phyloP scores from a whole-genome alignment of 768 basidiomycete species.

The Russula virescens region DNA sequence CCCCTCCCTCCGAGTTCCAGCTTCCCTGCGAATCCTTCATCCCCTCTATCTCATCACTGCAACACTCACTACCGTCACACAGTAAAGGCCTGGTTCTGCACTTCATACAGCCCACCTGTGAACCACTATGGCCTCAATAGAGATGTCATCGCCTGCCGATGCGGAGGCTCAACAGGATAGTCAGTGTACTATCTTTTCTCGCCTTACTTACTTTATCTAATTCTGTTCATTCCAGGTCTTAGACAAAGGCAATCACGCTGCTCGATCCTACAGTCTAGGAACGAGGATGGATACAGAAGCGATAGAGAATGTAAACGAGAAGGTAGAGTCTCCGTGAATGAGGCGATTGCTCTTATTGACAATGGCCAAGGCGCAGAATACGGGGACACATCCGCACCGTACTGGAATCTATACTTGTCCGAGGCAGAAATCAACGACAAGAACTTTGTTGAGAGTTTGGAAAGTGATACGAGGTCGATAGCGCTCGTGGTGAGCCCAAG shows the following conservation, averaged over 20 bases:
- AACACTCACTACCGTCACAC: no score
- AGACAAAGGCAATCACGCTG: not conserved
- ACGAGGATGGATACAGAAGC: not conserved
- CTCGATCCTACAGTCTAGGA: not conserved
- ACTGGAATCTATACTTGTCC: slow-evolving; percentile 18
- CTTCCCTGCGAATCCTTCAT: no score
- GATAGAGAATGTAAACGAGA: not conserved
- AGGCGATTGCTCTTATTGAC: not conserved
- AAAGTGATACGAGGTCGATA: slow-evolving; percentile 20
- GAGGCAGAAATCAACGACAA: slow-evolving; percentile 18
- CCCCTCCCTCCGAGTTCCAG: no score
- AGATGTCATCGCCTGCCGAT: not conserved
- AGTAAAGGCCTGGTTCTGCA: not conserved
- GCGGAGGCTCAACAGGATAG: not conserved
- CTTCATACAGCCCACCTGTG: not conserved
- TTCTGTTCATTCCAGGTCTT: not conserved
- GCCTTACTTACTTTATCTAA: not conserved
- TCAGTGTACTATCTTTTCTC: not conserved
- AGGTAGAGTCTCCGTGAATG: not conserved
- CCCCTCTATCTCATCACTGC: no score
- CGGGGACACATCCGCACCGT: slow-evolving; percentile 12
- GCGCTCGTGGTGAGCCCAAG: slow-evolving; percentile 16
- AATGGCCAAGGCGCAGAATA: not conserved
- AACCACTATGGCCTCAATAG: not conserved
- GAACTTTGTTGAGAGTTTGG: slow-evolving; percentile 17